These are phyloP conservation scores for Aureobasidium leucospermi DNA, from an alignment of 2,329 filamentous ascomycete genomes.

Conservation along the genomic window DNA sequence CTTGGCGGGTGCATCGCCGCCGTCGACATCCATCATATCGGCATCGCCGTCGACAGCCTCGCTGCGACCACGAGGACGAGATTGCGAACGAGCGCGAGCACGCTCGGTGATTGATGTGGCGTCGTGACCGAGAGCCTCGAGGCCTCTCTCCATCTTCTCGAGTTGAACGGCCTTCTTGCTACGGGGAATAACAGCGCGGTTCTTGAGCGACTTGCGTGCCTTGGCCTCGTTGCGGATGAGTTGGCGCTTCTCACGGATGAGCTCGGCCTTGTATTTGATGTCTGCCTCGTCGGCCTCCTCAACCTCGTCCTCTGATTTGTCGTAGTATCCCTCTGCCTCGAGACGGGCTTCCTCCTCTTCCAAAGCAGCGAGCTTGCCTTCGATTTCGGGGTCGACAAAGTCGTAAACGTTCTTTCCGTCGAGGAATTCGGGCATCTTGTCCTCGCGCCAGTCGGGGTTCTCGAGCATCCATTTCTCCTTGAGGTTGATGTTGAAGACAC, in stretches of 20 bases:
- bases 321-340: slow-evolving; percentile 88
- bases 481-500: slow-evolving; percentile 92
- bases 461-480: slow-evolving; percentile 80
- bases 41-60: slow-evolving; percentile 53
- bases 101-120: slow-evolving; percentile 65
- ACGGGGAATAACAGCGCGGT: slow-evolving; percentile 86
- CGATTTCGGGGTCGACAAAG: slow-evolving; percentile 94
- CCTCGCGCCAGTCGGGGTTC: slow-evolving; percentile 89
- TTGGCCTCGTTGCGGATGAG: slow-evolving; percentile 90
- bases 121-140: slow-evolving; percentile 81
- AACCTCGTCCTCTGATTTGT: slow-evolving; percentile 60
- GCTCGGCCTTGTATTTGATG: slow-evolving; percentile 80
- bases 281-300: slow-evolving; percentile 87
- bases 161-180: slow-evolving; percentile 73
- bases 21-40: slow-evolving; percentile 66
- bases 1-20: slow-evolving; percentile 22
- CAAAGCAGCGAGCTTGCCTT: slow-evolving; percentile 79
- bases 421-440: slow-evolving; percentile 88
- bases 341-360: slow-evolving; percentile 94
- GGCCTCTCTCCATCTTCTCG: slow-evolving; percentile 76
- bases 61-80: slow-evolving; percentile 49
- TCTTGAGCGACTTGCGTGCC: slow-evolving; percentile 96
- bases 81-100: slow-evolving; percentile 57
- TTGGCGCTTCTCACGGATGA: slow-evolving; percentile 90
- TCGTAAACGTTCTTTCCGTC: slow-evolving; percentile 97